phyloP scores from a whole-genome alignment of 192 early-diverging fungal species.

The Linnemannia exigua region DNA sequence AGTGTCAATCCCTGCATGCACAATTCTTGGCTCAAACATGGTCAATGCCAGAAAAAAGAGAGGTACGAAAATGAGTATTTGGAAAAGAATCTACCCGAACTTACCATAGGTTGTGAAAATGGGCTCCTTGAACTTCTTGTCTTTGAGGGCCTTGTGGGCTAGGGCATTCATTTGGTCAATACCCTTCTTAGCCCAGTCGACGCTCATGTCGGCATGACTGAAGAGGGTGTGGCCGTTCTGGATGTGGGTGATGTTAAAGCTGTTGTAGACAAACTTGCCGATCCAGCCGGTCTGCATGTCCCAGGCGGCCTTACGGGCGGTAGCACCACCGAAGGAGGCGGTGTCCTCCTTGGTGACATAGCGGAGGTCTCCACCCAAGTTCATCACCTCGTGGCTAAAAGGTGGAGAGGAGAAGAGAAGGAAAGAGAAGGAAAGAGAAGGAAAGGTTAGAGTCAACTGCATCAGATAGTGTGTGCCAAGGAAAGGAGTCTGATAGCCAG shows the following conservation, averaged over 20 bases:
- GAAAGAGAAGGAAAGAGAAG: background rate
- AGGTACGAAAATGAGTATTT: background rate
- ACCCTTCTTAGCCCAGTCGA: constrained; percentile 32
- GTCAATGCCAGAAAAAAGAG: background rate
- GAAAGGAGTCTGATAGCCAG: background rate
- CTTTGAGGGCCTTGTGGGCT: constrained; percentile 25
- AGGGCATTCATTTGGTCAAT: constrained; percentile 22
- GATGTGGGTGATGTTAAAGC: constrained; percentile 43
- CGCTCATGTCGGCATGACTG: constrained; percentile 36
- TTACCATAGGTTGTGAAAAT: constrained; percentile 33
- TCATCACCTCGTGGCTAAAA: constrained; percentile 49
- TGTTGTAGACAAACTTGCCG: constrained; percentile 32
- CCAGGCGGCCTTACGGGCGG: constrained; percentile 28
- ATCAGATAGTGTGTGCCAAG: background rate
- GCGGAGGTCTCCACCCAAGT: constrained; percentile 29
- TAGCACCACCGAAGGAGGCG: constrained; percentile 29
- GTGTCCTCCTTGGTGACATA: constrained; percentile 45
- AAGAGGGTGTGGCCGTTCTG: constrained; percentile 37
- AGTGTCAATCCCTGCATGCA: background rate
- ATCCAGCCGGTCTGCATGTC: constrained; percentile 44
- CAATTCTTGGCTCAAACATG: background rate
- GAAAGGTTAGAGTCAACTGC: background rate
- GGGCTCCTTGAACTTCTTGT: constrained; percentile 25
- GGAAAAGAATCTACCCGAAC: background rate
- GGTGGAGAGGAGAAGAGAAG: too few relatives aligned